Percentiles rank a stretch among this genome's conserved stretches.
phyloP scores from a whole-genome alignment of 2,329 filamentous ascomycete genomes.

The Exophiala sp. region DNA sequence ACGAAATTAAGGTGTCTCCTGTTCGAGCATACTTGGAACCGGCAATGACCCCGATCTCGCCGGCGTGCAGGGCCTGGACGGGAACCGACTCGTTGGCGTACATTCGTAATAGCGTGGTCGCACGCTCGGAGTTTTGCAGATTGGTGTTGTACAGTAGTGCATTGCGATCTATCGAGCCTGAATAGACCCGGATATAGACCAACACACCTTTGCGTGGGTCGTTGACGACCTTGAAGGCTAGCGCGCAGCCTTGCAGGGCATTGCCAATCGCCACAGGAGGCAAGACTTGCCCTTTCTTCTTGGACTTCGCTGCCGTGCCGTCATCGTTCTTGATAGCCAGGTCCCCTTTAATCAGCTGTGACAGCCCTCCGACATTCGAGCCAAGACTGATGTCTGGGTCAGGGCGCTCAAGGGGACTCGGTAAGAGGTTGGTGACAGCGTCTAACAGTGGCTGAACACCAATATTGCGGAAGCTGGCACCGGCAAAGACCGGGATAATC shows the following conservation, averaged over 20 bases:
- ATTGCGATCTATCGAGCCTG: constrained; percentile 69
- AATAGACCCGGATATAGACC: constrained; percentile 88
- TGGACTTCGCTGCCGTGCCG: constrained; percentile 32
- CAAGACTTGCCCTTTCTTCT: constrained; percentile 36
- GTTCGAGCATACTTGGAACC: constrained; percentile 88
- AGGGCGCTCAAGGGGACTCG: constrained; percentile 71
- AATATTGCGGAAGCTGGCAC: constrained; percentile 88
- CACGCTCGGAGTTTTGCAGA: constrained; percentile 69
- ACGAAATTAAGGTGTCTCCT: constrained; percentile 82
- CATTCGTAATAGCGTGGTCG: constrained; percentile 77
- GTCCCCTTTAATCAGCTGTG: constrained; percentile 44
- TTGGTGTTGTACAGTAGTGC: constrained; percentile 81
- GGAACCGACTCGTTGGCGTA: constrained; percentile 84
- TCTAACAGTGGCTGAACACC: constrained; percentile 89
- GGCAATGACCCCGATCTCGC: constrained; percentile 89
- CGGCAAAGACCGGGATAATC: constrained; percentile 82
- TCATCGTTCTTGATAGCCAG: constrained; percentile 35
- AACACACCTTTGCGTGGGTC: constrained; percentile 79
- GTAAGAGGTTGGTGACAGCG: constrained; percentile 79
- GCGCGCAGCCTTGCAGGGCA: constrained; percentile 62
- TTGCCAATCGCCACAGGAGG: constrained; percentile 39
- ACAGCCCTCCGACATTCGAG: constrained; percentile 49
- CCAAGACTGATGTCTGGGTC: constrained; percentile 71
- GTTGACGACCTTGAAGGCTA: constrained; percentile 90
- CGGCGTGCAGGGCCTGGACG: constrained; percentile 69